Base-by-base conservation (phyloP, 169 alveolate genomes). In the Plasmodium fragile region DNA sequence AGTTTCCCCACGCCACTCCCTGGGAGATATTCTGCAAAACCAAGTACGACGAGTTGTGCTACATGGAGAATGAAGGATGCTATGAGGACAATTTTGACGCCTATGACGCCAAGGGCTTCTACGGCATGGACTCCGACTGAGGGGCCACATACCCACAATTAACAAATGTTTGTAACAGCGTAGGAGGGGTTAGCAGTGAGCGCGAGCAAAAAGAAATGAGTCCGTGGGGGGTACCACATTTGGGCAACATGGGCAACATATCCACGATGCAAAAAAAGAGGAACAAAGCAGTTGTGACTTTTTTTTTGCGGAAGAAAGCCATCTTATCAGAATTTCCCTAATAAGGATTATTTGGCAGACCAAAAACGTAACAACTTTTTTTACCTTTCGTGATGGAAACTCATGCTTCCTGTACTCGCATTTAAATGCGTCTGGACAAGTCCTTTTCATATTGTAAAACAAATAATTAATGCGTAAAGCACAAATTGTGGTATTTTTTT, bases 21-120 rank as follows among this genome's bases (percentile, higher is more conserved):
- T 89, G 94, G 94, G 94, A 89, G 71, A 80, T 89, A 18, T 89
- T 65, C 72, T 89, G 94, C 73, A 89, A 89, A 25, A 89, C 90
- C 3, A 89, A 89, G 71, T 89, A 89, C 71, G 94, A 89, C 36
- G 94, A 89, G 72, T 8, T 89, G 16, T 89, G 94, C 52, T 89
- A 79, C 82, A 89, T 79, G n/a, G 94, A 89, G 70, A 79, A 89
- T 49, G 94, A 89, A 36, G 81, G 91, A 49, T 89, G 36, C 41
- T 89, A 89, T 25, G 93, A 85, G 55, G 92, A 83, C 41, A 85
- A 49, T 36, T 73, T 85, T 85, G 85, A 85, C 43, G 22, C 32
- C 43, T 85, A 85, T 34, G 93, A 85, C 1, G 65, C 39, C 25
- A 73, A 41, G 41, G 59, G 49, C 13, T 81, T 11, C 39, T 32